Percentiles rank a stretch among this genome's conserved stretches.
phyloP scores from a whole-genome alignment of 805 yeast genomes.

The Clavispora vitiphila region DNA sequence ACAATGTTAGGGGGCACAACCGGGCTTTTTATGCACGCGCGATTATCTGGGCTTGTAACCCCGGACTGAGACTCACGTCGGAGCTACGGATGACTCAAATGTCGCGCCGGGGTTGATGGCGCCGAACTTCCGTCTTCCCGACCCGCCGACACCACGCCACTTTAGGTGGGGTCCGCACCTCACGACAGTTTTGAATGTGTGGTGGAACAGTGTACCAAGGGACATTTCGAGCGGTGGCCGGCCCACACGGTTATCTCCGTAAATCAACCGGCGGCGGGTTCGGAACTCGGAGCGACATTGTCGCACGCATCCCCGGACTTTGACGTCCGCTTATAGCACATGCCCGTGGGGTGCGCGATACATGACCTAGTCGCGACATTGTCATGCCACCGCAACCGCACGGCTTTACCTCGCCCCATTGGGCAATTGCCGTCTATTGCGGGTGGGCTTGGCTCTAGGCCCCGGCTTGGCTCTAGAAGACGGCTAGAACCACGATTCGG shows the following conservation, averaged over 20 bases:
- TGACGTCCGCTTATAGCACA: background rate
- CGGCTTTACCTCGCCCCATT: background rate
- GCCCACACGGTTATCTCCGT: too few species aligned
- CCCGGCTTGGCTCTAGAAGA: too few species aligned
- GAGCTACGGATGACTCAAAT: constrained; percentile 4
- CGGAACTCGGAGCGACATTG: constrained; percentile 1
- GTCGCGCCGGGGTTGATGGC: background rate
- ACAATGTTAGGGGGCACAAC: background rate
- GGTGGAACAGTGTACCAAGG: too few species aligned
- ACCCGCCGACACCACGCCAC: background rate
- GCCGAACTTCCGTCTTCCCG: background rate
- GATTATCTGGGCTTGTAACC: constrained; percentile 4
- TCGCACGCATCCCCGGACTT: constrained; percentile 1
- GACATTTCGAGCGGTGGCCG: too few species aligned
- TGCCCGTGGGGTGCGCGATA: background rate
- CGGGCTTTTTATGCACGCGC: background rate
- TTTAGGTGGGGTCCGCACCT: too few species aligned
- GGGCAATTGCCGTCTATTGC: too few species aligned
- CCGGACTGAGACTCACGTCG: constrained; percentile 4
- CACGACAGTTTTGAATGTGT: too few species aligned
- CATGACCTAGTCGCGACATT: background rate
- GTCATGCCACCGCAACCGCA: too few species aligned
- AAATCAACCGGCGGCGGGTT: background rate
- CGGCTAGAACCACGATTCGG: too few species aligned
- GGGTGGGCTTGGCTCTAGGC: too few species aligned